Conservation (phyloP, 129 eudicot genomes). For the Lactuca saligna region DNA sequence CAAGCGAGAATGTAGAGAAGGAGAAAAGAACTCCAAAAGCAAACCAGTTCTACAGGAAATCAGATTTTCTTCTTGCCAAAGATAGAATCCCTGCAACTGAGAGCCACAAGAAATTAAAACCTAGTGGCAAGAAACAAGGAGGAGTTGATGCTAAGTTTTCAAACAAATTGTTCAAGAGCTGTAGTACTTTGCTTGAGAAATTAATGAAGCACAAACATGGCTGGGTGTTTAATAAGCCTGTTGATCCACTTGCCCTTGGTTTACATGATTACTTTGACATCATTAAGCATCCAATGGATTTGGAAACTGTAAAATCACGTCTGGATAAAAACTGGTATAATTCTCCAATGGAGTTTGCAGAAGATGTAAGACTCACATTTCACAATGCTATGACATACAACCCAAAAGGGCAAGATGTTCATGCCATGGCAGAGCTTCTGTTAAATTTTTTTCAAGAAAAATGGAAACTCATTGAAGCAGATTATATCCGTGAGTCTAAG, state of each 20-base stretch:
- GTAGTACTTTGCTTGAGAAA: conserved; percentile 58
- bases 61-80: conserved; percentile 62
- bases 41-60: conserved; percentile 54
- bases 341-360: conserved; percentile 72
- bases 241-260: conserved; percentile 77
- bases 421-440: conserved; percentile 75
- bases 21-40: conserved; percentile 69
- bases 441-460: conserved; percentile 73
- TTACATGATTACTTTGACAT: conserved; percentile 84
- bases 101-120: conserved; percentile 53
- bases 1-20: conserved; percentile 43
- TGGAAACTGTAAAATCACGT: conserved; percentile 79
- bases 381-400: conserved; percentile 88
- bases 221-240: conserved; percentile 88
- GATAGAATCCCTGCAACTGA: conserved; percentile 54
- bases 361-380: conserved; percentile 85
- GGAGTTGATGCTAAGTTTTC: conserved; percentile 46
- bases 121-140: conserved; percentile 47
- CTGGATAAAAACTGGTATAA: conserved; percentile 66
- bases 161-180: conserved; percentile 50
- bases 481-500: conserved; percentile 49
- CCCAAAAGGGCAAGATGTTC: conserved; percentile 84
- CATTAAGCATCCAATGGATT: conserved; percentile 86
- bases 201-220: conserved; percentile 93
- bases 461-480: conserved; percentile 72